phyloP scores from a whole-genome alignment of 2,329 filamentous ascomycete genomes.

The Aspergillus bombycis region DNA sequence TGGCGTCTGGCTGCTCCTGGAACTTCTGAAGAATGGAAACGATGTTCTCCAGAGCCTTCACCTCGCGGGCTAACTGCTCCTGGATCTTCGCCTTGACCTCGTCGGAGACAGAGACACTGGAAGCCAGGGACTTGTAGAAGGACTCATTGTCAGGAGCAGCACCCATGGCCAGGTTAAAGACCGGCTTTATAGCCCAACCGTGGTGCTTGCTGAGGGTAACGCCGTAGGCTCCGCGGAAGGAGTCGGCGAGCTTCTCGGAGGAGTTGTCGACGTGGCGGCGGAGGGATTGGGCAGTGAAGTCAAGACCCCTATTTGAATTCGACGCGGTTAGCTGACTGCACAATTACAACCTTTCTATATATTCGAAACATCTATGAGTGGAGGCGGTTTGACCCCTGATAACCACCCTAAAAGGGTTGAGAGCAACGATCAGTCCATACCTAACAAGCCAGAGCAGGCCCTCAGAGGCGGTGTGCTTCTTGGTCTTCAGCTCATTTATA shows the following conservation, averaged over 20 bases:
- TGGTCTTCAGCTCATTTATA: conserved; percentile 82
- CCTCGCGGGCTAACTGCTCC: conserved; percentile 1
- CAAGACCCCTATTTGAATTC: conserved; percentile 69
- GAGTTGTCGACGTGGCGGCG: conserved; percentile 72
- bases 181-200: conserved; percentile 76
- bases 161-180: conserved; percentile 91
- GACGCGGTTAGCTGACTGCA: conserved; percentile 5
- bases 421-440: conserved; percentile 47
- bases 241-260: conserved; percentile 75
- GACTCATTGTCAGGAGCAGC: conserved; percentile 91
- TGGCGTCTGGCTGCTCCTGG: background rate
- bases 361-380: conserved; percentile 7
- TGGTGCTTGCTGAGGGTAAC: conserved; percentile 90
- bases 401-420: background rate
- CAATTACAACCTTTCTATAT: background rate
- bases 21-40: conserved; percentile 6
- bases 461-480: conserved; percentile 86
- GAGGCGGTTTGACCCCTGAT: conserved; percentile 3
- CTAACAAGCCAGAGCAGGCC: conserved; percentile 88
- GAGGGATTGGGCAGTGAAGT: conserved; percentile 88
- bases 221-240: conserved; percentile 84
- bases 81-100: background rate
- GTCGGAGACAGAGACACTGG: background rate
- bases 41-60: conserved; percentile 4
- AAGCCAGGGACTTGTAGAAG: conserved; percentile 65